phyloP scores from a whole-genome alignment of 1,139 yeast species.

The Taphrina flavorubra region DNA sequence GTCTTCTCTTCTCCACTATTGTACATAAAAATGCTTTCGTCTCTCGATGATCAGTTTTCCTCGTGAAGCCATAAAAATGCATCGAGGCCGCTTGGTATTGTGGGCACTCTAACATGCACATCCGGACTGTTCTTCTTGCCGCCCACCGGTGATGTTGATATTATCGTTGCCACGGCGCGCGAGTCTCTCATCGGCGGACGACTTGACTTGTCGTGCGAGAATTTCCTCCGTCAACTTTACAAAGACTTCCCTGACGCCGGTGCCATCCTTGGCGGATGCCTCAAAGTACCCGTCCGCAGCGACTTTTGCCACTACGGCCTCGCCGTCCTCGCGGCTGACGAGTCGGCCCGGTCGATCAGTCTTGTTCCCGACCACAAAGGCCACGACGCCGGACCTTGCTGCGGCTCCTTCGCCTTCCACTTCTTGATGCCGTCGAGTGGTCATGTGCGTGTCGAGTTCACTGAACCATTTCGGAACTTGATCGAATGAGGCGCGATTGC shows the following conservation, averaged over 20 bases:
- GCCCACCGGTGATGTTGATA: background rate
- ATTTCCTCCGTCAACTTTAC: constrained; percentile 26
- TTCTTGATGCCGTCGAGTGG: background rate
- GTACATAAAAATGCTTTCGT: constrained; percentile 6
- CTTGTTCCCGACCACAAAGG: constrained; percentile 36
- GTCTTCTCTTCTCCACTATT: background rate
- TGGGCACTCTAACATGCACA: constrained; percentile 1
- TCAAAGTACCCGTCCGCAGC: constrained; percentile 30
- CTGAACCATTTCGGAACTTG: constrained; percentile 35
- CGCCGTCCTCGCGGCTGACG: constrained; percentile 29
- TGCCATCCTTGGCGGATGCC: constrained; percentile 29
- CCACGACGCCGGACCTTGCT: constrained; percentile 8
- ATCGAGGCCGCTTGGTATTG: too few relatives aligned
- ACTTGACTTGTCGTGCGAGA: constrained; percentile 15
- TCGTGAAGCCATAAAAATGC: too few relatives aligned
- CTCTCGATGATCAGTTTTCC: background rate
- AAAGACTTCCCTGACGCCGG: constrained; percentile 17
- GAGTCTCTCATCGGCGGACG: background rate
- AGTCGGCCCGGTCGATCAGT: constrained; percentile 37
- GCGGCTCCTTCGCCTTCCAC: background rate
- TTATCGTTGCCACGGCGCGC: background rate
- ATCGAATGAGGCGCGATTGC: constrained; percentile 35
- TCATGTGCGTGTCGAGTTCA: constrained; percentile 30
- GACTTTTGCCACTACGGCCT: constrained; percentile 15
- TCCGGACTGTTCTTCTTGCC: background rate